A percentile compares a stretch with the other conserved stretches of the same genome.
phyloP scores from a whole-genome alignment of 805 yeast species.

The Saccharomycopsis babjevae region DNA sequence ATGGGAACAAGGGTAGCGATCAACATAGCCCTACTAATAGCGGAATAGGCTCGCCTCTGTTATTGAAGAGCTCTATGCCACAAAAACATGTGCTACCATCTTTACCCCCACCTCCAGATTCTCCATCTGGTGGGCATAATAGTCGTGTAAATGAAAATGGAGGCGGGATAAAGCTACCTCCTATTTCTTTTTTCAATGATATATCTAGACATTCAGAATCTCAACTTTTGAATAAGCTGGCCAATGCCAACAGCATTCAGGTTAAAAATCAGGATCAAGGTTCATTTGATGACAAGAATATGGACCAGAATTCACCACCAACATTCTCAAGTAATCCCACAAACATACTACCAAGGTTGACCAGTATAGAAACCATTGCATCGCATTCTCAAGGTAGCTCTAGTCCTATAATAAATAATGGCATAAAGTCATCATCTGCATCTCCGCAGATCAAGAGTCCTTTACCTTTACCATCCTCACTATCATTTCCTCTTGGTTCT shows the following conservation, averaged over 20 bases:
- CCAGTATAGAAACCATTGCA: not conserved
- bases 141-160: not conserved
- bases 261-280: not conserved
- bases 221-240: not conserved
- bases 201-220: constrained; percentile 10
- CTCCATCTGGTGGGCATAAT: not conserved
- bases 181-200: constrained; percentile 28
- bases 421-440: not conserved
- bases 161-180: constrained; percentile 27
- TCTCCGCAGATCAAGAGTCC: constrained; percentile 11
- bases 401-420: not conserved
- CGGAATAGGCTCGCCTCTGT: not conserved
- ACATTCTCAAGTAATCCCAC: not conserved
- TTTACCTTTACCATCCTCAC: constrained; percentile 15
- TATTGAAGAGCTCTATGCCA: constrained; percentile 1
- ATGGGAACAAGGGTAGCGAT: not conserved
- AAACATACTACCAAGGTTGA: not conserved
- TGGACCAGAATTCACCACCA: not conserved
- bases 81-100: constrained; percentile 13
- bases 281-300: not conserved
- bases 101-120: not conserved
- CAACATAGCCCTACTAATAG: not conserved
- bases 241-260: not conserved
- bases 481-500: constrained; percentile 6
- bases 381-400: not conserved